Evolutionary conservation across 768 basidiomycete genomes (phyloP), one percentile per base, ranked within the genome.

Genomic region (Kwoniella bestiolae): DNA sequence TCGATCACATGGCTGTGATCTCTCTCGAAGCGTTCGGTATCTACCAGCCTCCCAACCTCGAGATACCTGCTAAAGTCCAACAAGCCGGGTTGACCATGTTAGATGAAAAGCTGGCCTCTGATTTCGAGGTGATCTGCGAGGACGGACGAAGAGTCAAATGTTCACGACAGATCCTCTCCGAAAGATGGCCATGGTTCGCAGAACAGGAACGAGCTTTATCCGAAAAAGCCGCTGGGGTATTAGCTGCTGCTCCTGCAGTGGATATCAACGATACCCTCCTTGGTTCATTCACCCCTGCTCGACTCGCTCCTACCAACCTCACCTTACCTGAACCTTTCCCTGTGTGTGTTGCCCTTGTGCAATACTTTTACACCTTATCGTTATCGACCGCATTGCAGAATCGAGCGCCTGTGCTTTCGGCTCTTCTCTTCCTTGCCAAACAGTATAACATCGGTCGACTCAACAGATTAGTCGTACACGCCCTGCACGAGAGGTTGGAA

Each of bases 21-120:
- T 92, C 94, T 75, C 84, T 96, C 26, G 94, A 97, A 81, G 90
- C 94, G 0, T 95, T 94, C 74, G 95, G 95, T 1, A 93, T 99
- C 68, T 98, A 98, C 77, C 90, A 91, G 70, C 90, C 93, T 0
- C 93, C 94, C 0, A 79, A 85, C 3, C 71, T 69, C 28, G 70
- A 84, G 86, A 45, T 87, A 83, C 67, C 84, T 89, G 82, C 89
- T 29, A 84, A 85, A 1, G 89, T 91, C 85, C 92, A 94, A 78
- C 88, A 91, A 77, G 84, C 94, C 58, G 94, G 92, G 14, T 85
- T 98, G 26, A 86, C 88, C 14, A 88, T 90, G 52, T 84, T 97
- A 18, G 92, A 94, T 76, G 91, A 94, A 78, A 84, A 84, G 31
- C 83, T 89, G 21, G 82, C 90, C n/a, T 86, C 91, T 1, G 95